Evolutionary conservation across 192 early-diverging fungal genomes (phyloP).

Genomic region (Backusella macrospora): DNA sequence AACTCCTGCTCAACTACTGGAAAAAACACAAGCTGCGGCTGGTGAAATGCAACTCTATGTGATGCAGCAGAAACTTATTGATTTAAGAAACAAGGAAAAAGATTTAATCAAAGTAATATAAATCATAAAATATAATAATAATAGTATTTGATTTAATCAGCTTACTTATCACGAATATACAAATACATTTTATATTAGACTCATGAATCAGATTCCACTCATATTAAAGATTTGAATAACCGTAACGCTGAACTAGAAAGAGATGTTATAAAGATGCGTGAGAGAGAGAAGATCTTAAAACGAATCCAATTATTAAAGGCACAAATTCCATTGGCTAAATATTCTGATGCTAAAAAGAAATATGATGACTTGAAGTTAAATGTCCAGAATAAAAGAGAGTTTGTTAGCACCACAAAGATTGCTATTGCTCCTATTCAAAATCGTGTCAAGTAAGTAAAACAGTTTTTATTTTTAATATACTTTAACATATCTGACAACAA

Average conservation of each 20-base stretch:
- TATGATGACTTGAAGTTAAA: slow-evolving; percentile 44
- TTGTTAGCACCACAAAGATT: slow-evolving; percentile 35
- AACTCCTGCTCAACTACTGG: slow-evolving; percentile 73
- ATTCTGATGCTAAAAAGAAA: slow-evolving; percentile 53
- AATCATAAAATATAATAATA: neutral
- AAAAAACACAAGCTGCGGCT: slow-evolving; percentile 84
- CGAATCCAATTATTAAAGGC: slow-evolving; percentile 59
- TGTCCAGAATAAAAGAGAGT: neutral
- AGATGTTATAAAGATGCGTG: slow-evolving; percentile 75
- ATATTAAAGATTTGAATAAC: slow-evolving; percentile 65
- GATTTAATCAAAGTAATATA: slow-evolving; percentile 39
- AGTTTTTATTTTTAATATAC: neutral
- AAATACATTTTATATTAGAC: slow-evolving; percentile 38
- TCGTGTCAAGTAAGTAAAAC: slow-evolving; percentile 31
- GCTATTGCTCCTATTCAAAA: slow-evolving; percentile 45
- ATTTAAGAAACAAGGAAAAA: slow-evolving; percentile 57
- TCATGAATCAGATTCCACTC: slow-evolving; percentile 49
- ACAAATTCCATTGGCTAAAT: slow-evolving; percentile 61
- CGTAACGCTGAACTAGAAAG: slow-evolving; percentile 73
- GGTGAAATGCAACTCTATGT: slow-evolving; percentile 67
- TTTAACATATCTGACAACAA: neutral
- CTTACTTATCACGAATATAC: neutral
- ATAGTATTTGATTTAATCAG: neutral
- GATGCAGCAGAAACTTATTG: slow-evolving; percentile 70
- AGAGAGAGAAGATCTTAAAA: slow-evolving; percentile 67